Base-by-base conservation (phyloP, 441 rosid species). In the Corymbia citriodora region DNA sequence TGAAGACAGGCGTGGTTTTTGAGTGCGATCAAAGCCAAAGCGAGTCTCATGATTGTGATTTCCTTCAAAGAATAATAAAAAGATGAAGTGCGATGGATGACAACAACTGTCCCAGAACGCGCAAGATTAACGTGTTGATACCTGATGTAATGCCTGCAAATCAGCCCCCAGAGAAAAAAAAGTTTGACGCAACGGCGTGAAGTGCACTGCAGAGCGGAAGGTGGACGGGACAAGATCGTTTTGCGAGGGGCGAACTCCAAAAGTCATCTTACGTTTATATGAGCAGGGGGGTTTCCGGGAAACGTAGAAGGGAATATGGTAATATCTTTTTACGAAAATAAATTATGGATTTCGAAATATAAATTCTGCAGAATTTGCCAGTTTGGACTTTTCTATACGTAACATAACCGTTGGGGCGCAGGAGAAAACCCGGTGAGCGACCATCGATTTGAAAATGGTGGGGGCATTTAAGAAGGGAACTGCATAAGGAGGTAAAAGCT, bases 1-100 rank as follows among this genome's bases (percentile, higher is more conserved):
- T 53, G 53, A 83, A 88, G 27, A 27, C 89, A 88, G 79, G 68
- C 19, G 87, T 12, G 45, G 49, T 23, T 49, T 45, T 79, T 4
- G 92, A 92, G 91, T 89, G 91, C 88, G 33, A 91, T 70, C 87
- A 72, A 91, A 91, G 91, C 89, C 91, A 72, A 49, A 31, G 57
- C 49, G 36, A 88, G 55, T 19, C 27, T 55, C 82, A 48, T 19
- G 79, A 72, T 53, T 49, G 52, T 70, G 55, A 49, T 16, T 25
- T 10, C 19, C 29, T 15, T 18, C 4, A 88, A 10, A 55, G 14
- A n/a, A 36, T 1, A 48, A 25, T 55, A 55, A 54, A 50, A 40
- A 52, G 36, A 50, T 70, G 45, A 65, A 70, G 48, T 40, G 53
- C 79, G 33, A 48, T 81, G 59, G 65, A n/a, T 52, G 87, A 81